Evolutionary conservation across 768 basidiomycete genomes (phyloP).

Genomic region (Cantharellus anzutake): DNA sequence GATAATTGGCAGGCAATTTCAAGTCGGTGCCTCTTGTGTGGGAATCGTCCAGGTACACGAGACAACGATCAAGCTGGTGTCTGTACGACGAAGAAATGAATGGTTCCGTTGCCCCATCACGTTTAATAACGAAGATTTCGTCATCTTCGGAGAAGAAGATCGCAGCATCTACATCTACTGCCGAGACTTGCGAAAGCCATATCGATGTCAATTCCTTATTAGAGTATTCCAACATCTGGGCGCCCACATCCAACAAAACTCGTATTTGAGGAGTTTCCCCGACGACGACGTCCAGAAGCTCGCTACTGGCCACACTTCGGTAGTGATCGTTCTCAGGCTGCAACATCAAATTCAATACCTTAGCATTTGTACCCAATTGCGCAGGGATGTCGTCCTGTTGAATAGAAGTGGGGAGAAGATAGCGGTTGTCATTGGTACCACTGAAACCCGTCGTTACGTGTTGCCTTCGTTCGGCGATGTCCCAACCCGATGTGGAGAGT

Average conservation of each 20-base stretch:
- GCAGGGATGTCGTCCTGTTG: background rate
- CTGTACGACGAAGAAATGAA: constrained; percentile 22
- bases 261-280: constrained; percentile 19
- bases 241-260: background rate
- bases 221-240: background rate
- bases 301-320: constrained; percentile 10
- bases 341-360: constrained; percentile 5
- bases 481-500: constrained; percentile 32
- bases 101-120: constrained; percentile 19
- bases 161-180: constrained; percentile 18
- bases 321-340: constrained; percentile 6
- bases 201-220: background rate
- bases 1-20: constrained; percentile 24
- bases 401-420: constrained; percentile 16
- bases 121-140: constrained; percentile 17
- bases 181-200: background rate
- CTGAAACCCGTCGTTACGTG: constrained; percentile 31
- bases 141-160: constrained; percentile 27
- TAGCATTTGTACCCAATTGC: constrained; percentile 9
- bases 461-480: constrained; percentile 24
- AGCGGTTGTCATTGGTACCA: constrained; percentile 15
- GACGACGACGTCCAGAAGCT: constrained; percentile 13
- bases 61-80: constrained; percentile 20
- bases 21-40: constrained; percentile 36
- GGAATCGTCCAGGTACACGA: constrained; percentile 35